Evolutionary conservation across 495 filamentous ascomycete genomes (phyloP).

Genomic region (Thermochaetoides thermophila): DNA sequence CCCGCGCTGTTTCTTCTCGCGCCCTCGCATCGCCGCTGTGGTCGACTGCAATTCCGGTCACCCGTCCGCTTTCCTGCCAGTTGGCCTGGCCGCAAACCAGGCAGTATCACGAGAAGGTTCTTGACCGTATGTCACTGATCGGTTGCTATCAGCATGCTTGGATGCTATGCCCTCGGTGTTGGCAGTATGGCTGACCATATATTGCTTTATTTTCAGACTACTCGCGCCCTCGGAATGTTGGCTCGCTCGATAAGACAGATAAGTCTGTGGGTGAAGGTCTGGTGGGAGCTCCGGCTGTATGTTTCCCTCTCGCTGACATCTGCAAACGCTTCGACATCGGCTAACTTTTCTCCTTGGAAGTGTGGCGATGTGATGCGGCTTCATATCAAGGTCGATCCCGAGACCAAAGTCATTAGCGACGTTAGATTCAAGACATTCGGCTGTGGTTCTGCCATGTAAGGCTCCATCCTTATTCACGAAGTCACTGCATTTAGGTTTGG

Average conservation of each 20-base stretch:
- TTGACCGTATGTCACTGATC: constrained; percentile 44
- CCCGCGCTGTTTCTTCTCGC: constrained; percentile 17
- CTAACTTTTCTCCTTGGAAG: constrained; percentile 1
- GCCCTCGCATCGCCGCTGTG: constrained; percentile 13
- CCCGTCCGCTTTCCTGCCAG: constrained; percentile 23
- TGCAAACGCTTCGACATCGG: background rate
- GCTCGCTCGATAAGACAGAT: constrained; percentile 76
- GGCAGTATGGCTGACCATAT: constrained; percentile 1
- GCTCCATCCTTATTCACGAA: background rate
- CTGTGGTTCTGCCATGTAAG: constrained; percentile 77
- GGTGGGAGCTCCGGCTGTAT: constrained; percentile 76
- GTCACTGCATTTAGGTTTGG: too few species aligned
- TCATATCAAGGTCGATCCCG: constrained; percentile 90
- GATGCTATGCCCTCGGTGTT: too few species aligned
- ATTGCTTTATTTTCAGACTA: constrained; percentile 45
- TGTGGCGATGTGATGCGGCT: constrained; percentile 98
- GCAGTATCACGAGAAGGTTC: constrained; percentile 48
- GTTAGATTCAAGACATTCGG: constrained; percentile 90
- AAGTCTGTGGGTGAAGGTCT: constrained; percentile 89
- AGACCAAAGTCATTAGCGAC: constrained; percentile 77
- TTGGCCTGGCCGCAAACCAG: constrained; percentile 27
- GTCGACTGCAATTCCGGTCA: constrained; percentile 13
- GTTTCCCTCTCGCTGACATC: constrained; percentile 12
- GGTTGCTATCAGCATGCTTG: too few species aligned
- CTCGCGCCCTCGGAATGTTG: constrained; percentile 83